phyloP scores from a whole-genome alignment of 2,329 filamentous ascomycete genomes.

The Trichothecium sympodiale region DNA sequence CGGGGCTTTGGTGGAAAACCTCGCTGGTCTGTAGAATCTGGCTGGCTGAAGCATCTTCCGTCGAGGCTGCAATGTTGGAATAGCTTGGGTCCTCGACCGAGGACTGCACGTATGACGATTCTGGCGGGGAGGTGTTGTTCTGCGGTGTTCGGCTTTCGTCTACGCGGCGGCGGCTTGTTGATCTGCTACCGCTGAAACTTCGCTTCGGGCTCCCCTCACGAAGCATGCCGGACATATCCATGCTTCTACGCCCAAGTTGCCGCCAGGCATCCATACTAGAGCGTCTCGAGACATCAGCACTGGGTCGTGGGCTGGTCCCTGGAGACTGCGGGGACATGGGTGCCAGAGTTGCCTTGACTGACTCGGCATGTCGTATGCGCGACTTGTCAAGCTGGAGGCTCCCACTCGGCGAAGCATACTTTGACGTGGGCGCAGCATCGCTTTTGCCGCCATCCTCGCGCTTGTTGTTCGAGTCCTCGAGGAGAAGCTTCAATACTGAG shows the following conservation, averaged over 20 bases:
- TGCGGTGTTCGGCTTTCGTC: slow-evolving; percentile 22
- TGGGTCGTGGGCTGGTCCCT: slow-evolving; percentile 42
- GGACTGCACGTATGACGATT: slow-evolving; percentile 66
- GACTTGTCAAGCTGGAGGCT: slow-evolving; percentile 17
- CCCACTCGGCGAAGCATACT: slow-evolving; percentile 5
- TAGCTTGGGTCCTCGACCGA: slow-evolving; percentile 62
- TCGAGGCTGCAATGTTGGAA: slow-evolving; percentile 58
- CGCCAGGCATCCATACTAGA: slow-evolving; percentile 43
- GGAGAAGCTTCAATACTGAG: slow-evolving; percentile 60
- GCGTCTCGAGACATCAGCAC: slow-evolving; percentile 36
- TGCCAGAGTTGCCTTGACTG: slow-evolving; percentile 50
- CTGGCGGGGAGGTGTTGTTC: slow-evolving; percentile 32
- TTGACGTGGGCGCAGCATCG: neutral
- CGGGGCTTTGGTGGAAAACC: slow-evolving; percentile 70
- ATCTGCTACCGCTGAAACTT: slow-evolving; percentile 53
- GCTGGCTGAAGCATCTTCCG: slow-evolving; percentile 76
- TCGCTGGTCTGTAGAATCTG: slow-evolving; percentile 82
- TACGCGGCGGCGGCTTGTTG: slow-evolving; percentile 35
- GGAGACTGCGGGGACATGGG: slow-evolving; percentile 33
- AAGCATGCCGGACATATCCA: slow-evolving; percentile 35
- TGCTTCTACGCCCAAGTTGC: slow-evolving; percentile 35
- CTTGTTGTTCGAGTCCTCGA: slow-evolving; percentile 40
- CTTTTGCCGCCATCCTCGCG: slow-evolving; percentile 2
- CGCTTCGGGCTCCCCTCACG: slow-evolving; percentile 35
- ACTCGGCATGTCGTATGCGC: slow-evolving; percentile 37